Evolutionary conservation across 2,329 filamentous ascomycete species (phyloP), one percentile per base, ranked within the genome.

Genomic region (Talaromyces albobiverticillius): DNA sequence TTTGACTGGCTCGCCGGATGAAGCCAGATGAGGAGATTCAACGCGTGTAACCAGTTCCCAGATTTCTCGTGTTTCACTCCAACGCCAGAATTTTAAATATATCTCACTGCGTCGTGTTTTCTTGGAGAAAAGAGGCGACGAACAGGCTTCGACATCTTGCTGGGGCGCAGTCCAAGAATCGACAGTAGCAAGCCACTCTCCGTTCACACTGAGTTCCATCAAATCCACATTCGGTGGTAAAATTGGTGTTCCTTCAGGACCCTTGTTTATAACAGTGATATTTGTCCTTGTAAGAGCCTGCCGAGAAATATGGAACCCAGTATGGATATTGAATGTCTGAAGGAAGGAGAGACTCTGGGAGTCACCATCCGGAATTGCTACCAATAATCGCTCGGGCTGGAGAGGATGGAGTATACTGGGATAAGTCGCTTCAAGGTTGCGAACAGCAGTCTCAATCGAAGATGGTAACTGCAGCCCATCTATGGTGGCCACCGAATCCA

Each of bases 251-350:
- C 88, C 85, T 60, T 88, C 86, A 13, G 86, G 86, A 7, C 86
- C 87, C 38, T 87, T 79, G 63, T 90, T 95, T 59, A 89, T 76
- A 56, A 90, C 88, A 0, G 93, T 96, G 3, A 88, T 84, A 63
- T 95, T 93, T 45, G 93, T 95, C 49, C 94, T 83, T 6, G 92
- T 87, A 59, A 99, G 76, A 5, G 94, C 90, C 76, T 99, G 94
- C 58, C 89, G 89, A n/a, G 84, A 84, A 34, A 95, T 72, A 60
- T 92, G 89, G 53, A 85, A 85, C 61, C 89, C 86, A 2, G 86
- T 84, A 31, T 85, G 82, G n/a, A 95, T 78, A 69, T 97, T 90
- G 64, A 95, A 91, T 0, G 89, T 89, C 70, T 99, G 94, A 31
- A 99, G 76, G 59, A 70, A 60, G 10, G 66, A 64, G 16, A 83